Base-by-base conservation (phyloP, 106 monocot genomes). In the Amphibolis antarctica region DNA sequence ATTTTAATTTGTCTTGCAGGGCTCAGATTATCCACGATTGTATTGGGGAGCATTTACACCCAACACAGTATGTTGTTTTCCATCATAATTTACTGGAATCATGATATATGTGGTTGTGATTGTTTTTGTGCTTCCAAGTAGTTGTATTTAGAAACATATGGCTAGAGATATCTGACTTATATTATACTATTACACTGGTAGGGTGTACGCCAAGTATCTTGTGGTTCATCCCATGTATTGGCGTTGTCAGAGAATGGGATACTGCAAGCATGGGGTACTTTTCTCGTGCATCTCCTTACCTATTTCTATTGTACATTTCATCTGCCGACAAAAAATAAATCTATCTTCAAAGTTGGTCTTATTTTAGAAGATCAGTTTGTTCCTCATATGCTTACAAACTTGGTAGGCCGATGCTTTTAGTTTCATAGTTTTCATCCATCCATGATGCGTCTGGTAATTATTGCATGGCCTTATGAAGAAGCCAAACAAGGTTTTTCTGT, bases 261-360 rank as follows among this genome's bases (percentile, higher is more conserved):
- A 48, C 66, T 98, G 46, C 98, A 98, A 80, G 84, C 98, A 69
- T 99, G 98, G 98, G 98, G 98, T 91, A 99, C 46, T 46, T 7
- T 46, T 63, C 24, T 2, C 6, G 1, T 43, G 36, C 13, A 11
- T 21, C 4, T 59, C 59, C 25, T 55, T 50, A 20, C 12, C 56
- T 5, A 24, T 24, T 56, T 13, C 12, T 23, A 54, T 12, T 11
- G 12, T 11, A 13, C 12, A 25, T 17, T 17, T 49, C 13, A 13
- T 49, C 0, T 3, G 10, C 15, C 2, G 0, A 49, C 13, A 49
- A 49, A 49, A 49, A 49, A 5, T 49, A n/a, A 9, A 49, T 49
- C n/a, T 14, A 36, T 36, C 36, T 4, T 36, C 36, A 36, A 36
- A 36, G 36, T 36, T 36, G 7, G 7, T 36, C 7, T 36, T 36